Evolutionary conservation across 2,329 filamentous ascomycete species (phyloP), one percentile per base, ranked within the genome.

Genomic region (Calonectria ilicicola): DNA sequence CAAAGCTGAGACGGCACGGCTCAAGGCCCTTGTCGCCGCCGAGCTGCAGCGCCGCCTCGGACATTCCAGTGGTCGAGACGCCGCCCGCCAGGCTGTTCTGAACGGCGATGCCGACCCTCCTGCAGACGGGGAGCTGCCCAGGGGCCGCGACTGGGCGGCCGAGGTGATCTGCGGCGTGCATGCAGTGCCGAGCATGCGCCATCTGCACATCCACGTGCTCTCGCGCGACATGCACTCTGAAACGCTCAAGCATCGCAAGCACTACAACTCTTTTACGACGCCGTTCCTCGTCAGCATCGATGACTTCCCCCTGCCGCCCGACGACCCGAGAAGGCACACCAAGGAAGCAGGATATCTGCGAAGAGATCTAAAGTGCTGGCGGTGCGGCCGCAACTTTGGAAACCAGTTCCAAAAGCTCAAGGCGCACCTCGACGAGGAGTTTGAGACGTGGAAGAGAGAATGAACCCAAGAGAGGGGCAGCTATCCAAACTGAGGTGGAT

Each of bases 181-280:
- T 84, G 93, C 95, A 3, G 91, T 93, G 77, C 97, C 97, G 3
- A 96, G 93, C 69, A 98, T 99, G 97, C 93, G 91, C 75, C 95
- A 98, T 82, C 82, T 98, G 67, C 97, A 99, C 84, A 88, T 98
- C 5, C 97, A 99, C 83, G 91, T 98, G 35, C 85, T 98, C 70
- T 95, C 94, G 46, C 87, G 91, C 21, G 97, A 99, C 82, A 93
- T 94, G 88, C 88, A 91, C 78, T 95, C 93, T 44, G 88, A 90
- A 14, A 89, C 88, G 56, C 77, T 98, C 83, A 94, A 93, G 84
- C 92, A 96, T 81, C 89, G 92, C 75, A 96, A 95, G 82, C 97
- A 98, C 84, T 98, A 98, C 85, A 95, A 97, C 81, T 97, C 94
- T 75, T 98, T 98, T 84, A 92, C 91, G 38, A 97, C 96, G 65